Percentiles rank a stretch among this genome's conserved stretches.
phyloP scores from a whole-genome alignment of 805 yeast genomes.

The Ogataea sp. region DNA sequence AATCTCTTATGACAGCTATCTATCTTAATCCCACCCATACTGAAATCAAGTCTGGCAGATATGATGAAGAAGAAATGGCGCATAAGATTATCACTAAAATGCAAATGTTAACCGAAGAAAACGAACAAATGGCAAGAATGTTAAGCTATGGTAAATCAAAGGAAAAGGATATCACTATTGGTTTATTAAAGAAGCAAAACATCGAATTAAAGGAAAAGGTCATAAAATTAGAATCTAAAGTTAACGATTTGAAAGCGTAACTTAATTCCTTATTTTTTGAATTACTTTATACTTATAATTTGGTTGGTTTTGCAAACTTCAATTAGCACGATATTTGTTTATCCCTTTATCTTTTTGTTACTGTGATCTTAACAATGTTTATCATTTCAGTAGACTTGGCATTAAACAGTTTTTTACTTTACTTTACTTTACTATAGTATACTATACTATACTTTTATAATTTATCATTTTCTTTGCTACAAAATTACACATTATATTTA shows the following conservation, averaged over 20 bases:
- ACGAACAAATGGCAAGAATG: slow-evolving; percentile 61
- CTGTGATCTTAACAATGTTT: too few species aligned
- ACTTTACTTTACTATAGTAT: too few species aligned
- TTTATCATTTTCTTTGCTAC: too few species aligned
- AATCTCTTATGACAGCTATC: slow-evolving; percentile 50
- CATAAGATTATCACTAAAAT: slow-evolving; percentile 63
- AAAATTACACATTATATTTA: too few species aligned
- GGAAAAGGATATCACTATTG: slow-evolving; percentile 61
- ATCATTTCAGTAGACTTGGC: too few species aligned
- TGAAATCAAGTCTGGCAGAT: slow-evolving; percentile 47
- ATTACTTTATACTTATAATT: too few species aligned
- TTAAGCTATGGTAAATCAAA: slow-evolving; percentile 70
- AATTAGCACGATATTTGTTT: too few species aligned
- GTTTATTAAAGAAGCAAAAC: slow-evolving; percentile 46
- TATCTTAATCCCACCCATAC: slow-evolving; percentile 40
- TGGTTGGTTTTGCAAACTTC: too few species aligned
- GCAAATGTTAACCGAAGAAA: slow-evolving; percentile 55
- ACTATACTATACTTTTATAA: too few species aligned
- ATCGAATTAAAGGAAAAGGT: slow-evolving; percentile 34
- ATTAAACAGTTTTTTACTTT: too few species aligned
- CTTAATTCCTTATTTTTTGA: too few species aligned
- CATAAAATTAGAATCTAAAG: slow-evolving; percentile 19
- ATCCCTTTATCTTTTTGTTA: too few species aligned
- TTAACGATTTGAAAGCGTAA: slow-evolving; percentile 8
- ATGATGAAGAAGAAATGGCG: slow-evolving; percentile 67